Evolutionary conservation across 805 yeast species (phyloP), one percentile per base, ranked within the genome.

Genomic region (Nakazawaea pomicola): DNA sequence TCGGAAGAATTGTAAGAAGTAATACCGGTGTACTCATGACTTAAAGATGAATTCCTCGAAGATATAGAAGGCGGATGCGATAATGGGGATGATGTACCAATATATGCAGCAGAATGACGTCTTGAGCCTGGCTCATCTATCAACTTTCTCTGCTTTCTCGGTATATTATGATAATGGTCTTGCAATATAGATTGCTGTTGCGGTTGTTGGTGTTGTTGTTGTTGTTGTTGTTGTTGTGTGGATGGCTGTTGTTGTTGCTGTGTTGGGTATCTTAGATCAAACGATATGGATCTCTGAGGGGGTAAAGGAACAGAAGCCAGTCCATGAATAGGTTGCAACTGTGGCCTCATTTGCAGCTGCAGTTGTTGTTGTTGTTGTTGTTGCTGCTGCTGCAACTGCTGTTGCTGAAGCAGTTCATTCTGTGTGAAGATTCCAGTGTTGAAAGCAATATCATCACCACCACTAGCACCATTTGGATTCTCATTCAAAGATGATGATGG

Each of bases 11-110:
- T 41, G 23, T 42, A 43, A 4, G 46, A 43, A 19, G 57, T 50
- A 20, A 57, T 35, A n/a, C 60, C 57, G 6, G 61, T 53, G 36
- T 51, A 55, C 25, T 58, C 62, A 1, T 60, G 49, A 11, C 60
- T 56, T 30, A 59, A 52, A 4, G 64, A 59, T 2, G 61, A 56
- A 32, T 56, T 57, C 36, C 64, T 45, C 2, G 62, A 58, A n/a
- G 42, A 41, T 4, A 43, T 27, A 3, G 44, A 38, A 7, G 61
- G 56, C 6, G 56, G 45, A 32, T 53, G 54, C 11, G 64, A 59
- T 20, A 57, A 43, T 6, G 64, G 62, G 4, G 64, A 56, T 23
- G 45, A 36, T 7, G 45, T 40, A n/a, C 38, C 43, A 6, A 40
- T 23, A 20, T 34, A 21, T 19, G 16, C 21, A 10, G 38, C 34